Evolutionary conservation across 2,329 filamentous ascomycete species (phyloP), one percentile per base, ranked within the genome.

Genomic region (Exophiala dermatitidis): DNA sequence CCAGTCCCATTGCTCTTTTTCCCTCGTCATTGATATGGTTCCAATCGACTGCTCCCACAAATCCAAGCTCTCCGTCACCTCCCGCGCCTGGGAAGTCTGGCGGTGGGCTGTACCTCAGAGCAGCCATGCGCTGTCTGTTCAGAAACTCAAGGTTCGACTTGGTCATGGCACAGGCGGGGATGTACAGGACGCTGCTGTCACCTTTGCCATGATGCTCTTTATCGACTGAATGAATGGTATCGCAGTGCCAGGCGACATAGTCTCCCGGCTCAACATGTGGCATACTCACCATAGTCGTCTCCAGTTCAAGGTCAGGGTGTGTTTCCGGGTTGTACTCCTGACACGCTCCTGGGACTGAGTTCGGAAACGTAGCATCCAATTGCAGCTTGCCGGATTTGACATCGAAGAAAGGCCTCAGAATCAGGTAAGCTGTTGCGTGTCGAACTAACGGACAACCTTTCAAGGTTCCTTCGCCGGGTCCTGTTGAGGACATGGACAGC

Each of bases 121-220:
- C 93, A 0, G 81, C 79, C n/a, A 81, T 74, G 19, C 85, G 78
- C 71, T 95, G 89, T 10, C 80, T 77, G 1, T 71, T 76, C 1
- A 91, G 73, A 65, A 90, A 93, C 26, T 78, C 70, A 0, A 85
- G 83, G 63, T 93, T 95, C 37, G 75, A 71, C 49, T 84, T 80
- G 0, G 89, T 95, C 31, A 89, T 76, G 0, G 90, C 90, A 50
- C 87, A 93, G 0, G 88, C 84, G 0, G 90, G 90, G 51, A 96
- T 95, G 64, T 96, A 96, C 55, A 96, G 65, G 0, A 95, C 90
- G 62, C 84, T 90, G 0, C 86, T 89, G 68, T 96, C 90, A 0
- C 73, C 69, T 1, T 71, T 75, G 1, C 90, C 91, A 1, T 69
- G 69, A 66, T 96, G 90, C 1, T 83, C 75, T 60, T 81, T 84